Evolutionary conservation across 345 rosid species (phyloP), one percentile per base, ranked within the genome.

Genomic region (Eucalyptus brandiana): DNA sequence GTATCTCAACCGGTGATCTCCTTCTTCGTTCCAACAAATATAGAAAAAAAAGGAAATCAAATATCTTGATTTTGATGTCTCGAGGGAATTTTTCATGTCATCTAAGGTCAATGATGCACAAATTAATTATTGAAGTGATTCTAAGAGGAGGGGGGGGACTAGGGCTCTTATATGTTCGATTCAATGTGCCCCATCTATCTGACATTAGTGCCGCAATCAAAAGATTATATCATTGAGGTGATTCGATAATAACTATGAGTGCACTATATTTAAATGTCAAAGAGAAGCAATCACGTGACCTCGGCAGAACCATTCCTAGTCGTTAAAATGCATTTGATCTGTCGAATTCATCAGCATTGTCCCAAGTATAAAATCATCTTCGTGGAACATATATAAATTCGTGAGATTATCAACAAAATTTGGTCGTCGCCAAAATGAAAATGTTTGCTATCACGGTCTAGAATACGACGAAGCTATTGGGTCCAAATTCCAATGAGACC

Each of bases 291-390:
- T 62, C 32, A 6, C 17, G 0, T 62, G 34, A 15, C 18, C 3
- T n/a, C 1, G 11, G 37, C 1, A 65, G 18, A 65, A n/a, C 9
- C 11, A 0, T 65, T 15, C 19, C 19, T 17, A n/a, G 0, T 65
- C 76, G 5, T 65, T 7, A n/a, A n/a, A n/a, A 15, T 15, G 19
- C 37, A 8, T 65, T 65, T 2, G 3, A 62, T 62, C 3, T 7
- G 4, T 4, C 3, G 5, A 65, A n/a, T 65, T 65, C 37, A 65
- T 65, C 18, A n/a, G 8, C 72, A 65, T n/a, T 65, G 37, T 65
- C 72, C 72, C 5, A 10, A 56, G 62, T 56, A 56, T 10, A 23
- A 60, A 26, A 28, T 26, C 6, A 58, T 26, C 30, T 5, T 1
- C 0, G 65, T 24, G n/a, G 9, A 62, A 23, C 28, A 56, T 7